Base-by-base conservation (phyloP, 2,329 filamentous ascomycete genomes). In the Phoma herbarum region DNA sequence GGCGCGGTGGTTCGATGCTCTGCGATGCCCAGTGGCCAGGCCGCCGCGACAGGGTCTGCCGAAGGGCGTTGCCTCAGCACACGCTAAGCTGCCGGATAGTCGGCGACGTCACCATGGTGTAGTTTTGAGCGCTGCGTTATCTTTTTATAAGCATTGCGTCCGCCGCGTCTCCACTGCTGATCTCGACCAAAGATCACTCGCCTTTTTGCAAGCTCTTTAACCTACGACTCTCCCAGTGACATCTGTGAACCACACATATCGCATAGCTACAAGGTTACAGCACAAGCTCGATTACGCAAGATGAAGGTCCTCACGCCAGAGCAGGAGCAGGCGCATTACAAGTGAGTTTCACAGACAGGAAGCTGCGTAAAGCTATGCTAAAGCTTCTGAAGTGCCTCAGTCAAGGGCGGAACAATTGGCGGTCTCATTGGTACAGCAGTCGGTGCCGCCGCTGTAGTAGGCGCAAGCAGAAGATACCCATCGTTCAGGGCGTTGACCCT, bases 221-320 rank as follows among this genome's bases (percentile, higher is more conserved):
- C 14, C 29, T 42, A 33, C 42, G 25, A 39, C 22, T 16, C 14
- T 42, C 16, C 47, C 35, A n/a, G n/a, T n/a, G n/a, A n/a, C n/a
- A n/a, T n/a, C n/a, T n/a, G n/a, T n/a, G n/a, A n/a, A n/a, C n/a
- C n/a, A n/a, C n/a, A 56, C 23, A 61, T 26, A 44, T 16, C 35
- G n/a, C 25, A 47, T 23, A 26, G 28, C 23, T 33, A 42, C 2
- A n/a, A 11, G 18, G 22, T 39, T 18, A 44, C 16, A 29, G 11
- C 29, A 45, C 52, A 48, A 60, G 49, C 58, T 42, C 37, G 29
- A 41, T 35, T 45, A 53, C 23, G 22, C 65, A 69, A 57, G 1
- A 99, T 98, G 95, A 98, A 97, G 89, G 84, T 98, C 75, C 85
- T 98, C 76, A 96, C 91, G 71, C 92, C 94, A 77, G 92, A 97